These are phyloP conservation scores for Cavenderia fasciculata DNA, from an alignment of 78 protist species.

Conservation along the genomic window DNA sequence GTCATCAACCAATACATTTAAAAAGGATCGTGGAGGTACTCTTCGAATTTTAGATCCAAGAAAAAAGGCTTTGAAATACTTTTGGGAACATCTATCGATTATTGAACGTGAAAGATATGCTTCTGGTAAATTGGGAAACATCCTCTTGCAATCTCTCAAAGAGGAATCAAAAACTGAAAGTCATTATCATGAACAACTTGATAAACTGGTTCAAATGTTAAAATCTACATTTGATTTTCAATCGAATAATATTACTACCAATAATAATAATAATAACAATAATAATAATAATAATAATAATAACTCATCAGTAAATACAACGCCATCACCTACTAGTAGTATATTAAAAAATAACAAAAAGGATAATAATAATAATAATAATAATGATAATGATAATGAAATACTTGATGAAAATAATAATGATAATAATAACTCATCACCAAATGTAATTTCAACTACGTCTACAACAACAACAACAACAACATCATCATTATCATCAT, in stretches of 20 bases:
- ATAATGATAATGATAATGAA: constrained; percentile 14
- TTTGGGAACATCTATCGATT: constrained; percentile 21
- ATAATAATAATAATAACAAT: constrained; percentile 10
- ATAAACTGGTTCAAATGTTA: background rate
- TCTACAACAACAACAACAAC: background rate
- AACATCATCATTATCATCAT: background rate
- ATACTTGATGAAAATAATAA: background rate
- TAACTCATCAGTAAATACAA: background rate
- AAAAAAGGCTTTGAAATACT: constrained; percentile 32
- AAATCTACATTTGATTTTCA: background rate
- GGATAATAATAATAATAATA: too few relatives aligned
- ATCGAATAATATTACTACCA: constrained; percentile 14
- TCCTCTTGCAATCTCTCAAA: constrained; percentile 21
- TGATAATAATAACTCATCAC: background rate
- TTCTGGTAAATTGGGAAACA: constrained; percentile 13
- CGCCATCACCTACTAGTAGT: background rate
- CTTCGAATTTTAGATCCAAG: constrained; percentile 33
- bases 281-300: background rate
- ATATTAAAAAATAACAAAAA: too few relatives aligned
- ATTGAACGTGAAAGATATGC: constrained; percentile 47
- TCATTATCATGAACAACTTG: constrained; percentile 16
- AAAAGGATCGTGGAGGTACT: too few relatives aligned
- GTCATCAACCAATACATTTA: too few relatives aligned
- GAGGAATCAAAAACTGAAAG: background rate
- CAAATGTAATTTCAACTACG: constrained; percentile 1